These are phyloP conservation scores for Botrytis byssoidea DNA, from an alignment of 2,329 filamentous ascomycete genomes.

Conservation along the genomic window DNA sequence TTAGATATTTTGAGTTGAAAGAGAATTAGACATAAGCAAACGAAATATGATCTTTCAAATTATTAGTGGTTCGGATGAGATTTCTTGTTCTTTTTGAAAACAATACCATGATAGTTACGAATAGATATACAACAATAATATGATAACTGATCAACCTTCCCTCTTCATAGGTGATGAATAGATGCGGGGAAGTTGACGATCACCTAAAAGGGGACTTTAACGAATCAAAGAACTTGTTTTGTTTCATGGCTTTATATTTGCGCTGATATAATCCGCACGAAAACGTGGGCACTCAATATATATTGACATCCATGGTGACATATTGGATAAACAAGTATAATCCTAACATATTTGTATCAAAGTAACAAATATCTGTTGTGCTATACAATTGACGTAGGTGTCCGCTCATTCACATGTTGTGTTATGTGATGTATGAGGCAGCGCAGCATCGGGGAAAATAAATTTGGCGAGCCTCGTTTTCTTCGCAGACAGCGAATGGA, in stretches of 20 bases:
- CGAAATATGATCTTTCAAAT: background rate
- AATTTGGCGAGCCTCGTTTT: slow-evolving; percentile 17
- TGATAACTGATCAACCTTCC: background rate
- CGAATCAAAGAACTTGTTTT: background rate
- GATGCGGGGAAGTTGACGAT: slow-evolving; percentile 19
- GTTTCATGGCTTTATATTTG: background rate
- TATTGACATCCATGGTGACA: background rate
- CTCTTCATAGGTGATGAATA: background rate
- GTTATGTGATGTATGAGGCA: slow-evolving; percentile 6
- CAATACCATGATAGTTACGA: background rate
- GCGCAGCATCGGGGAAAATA: background rate
- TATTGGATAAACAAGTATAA: background rate
- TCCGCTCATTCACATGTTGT: background rate
- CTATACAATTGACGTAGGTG: background rate
- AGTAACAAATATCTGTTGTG: background rate
- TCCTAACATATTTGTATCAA: background rate
- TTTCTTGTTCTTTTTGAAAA: background rate
- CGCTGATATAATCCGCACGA: background rate
- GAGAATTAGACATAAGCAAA: background rate
- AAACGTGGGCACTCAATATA: background rate
- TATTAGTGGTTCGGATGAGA: background rate
- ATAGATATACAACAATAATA: background rate
- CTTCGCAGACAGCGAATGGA: background rate
- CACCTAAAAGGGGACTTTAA: background rate
- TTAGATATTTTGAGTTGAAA: background rate